Evolutionary conservation across 2,329 filamentous ascomycete genomes (phyloP).

Genomic region (Myriosclerotinia scirpicola): DNA sequence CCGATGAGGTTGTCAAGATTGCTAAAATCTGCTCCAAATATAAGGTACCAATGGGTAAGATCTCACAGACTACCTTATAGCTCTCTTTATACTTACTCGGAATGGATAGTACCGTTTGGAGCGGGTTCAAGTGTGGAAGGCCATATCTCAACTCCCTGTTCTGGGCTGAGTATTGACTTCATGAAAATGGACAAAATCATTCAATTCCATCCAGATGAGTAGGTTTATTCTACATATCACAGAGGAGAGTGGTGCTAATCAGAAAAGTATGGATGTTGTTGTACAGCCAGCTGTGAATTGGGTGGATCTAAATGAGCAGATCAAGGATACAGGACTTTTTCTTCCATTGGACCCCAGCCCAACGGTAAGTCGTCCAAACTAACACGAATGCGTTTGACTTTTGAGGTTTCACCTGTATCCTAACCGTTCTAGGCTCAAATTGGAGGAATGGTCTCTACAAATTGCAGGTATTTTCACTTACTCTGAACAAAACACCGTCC

Average conservation of each 20-base stretch:
- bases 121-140: neutral
- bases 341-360: constrained; percentile 80
- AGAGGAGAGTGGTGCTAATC: neutral
- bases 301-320: constrained; percentile 76
- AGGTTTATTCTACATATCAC: neutral
- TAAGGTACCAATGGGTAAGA: constrained; percentile 68
- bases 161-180: constrained; percentile 87
- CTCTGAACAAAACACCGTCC: neutral
- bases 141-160: constrained; percentile 71
- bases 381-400: neutral
- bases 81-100: neutral
- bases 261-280: constrained; percentile 70
- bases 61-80: constrained; percentile 42
- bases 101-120: neutral
- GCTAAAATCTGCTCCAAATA: constrained; percentile 72
- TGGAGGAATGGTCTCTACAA: constrained; percentile 79
- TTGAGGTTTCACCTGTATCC: neutral
- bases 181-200: constrained; percentile 80
- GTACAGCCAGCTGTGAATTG: constrained; percentile 87
- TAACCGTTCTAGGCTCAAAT: constrained; percentile 58
- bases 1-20: constrained; percentile 60
- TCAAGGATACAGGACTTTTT: constrained; percentile 72
- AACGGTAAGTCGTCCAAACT: constrained; percentile 39
- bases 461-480: constrained; percentile 46
- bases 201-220: constrained; percentile 74